Base-by-base conservation (phyloP, 129 eudicot species). In the Lactuca saligna region DNA sequence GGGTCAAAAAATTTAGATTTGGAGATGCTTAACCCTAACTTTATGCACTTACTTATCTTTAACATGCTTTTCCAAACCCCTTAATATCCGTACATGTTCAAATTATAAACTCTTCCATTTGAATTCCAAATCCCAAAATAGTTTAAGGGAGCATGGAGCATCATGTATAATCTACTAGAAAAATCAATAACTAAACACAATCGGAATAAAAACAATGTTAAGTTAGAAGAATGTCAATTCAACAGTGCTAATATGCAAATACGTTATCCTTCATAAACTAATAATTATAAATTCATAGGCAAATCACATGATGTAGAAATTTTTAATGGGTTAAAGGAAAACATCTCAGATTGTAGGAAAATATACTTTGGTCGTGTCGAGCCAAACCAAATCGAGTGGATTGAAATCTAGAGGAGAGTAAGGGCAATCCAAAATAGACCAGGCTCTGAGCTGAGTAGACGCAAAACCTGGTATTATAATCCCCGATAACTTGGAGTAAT, bases 381-480 rank as follows among this genome's bases (percentile, higher is more conserved):
- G 98, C 96, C 98, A 92, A 70, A 92, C 98, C 56, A 88, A 84
- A 84, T 88, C 98, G 84, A 88, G 98, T 44, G 98, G 98, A 57
- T 91, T 88, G 78, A 91, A 91, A 86, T 91, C 96, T 54, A 91
- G 95, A 54, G 98, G 98, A 7, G 98, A 92, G 82, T 63, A 92
- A 44, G 98, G 98, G 76, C 98, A 92, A 73, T 92, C 98, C 63
- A 92, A 65, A 5, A 92, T 92, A 49, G 98, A 92, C 98, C 98
- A 92, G 3, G 98, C 98, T 72, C 98, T 69, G 6, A 92, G 84
- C 66, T 88, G 98, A 42, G 98, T 86, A 9, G 96, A 92, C n/a
- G 98, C 98, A 75, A 88, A 92, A 9, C 98, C 98, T 7, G 98
- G 98, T 66, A 92, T 86, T 35, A 92, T 88, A 8, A 92, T 92